Evolutionary conservation across 306 rosid species (phyloP).

Genomic region (Casuarina glauca): DNA sequence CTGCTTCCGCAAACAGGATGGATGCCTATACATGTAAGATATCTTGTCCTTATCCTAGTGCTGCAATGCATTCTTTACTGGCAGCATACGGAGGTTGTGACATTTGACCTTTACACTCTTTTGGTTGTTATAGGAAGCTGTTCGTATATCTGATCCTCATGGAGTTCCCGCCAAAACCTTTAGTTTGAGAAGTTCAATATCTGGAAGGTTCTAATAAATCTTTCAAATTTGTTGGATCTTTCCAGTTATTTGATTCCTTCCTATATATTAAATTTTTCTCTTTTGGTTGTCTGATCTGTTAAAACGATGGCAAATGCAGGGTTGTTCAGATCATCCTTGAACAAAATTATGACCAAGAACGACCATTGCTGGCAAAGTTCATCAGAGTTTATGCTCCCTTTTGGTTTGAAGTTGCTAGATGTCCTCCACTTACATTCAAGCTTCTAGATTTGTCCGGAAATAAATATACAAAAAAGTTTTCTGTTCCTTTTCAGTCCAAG

Average conservation of each 20-base stretch:
- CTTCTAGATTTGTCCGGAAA: conserved; percentile 65
- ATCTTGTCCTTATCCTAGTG: conserved; percentile 9
- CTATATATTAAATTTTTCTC: conserved; percentile 6
- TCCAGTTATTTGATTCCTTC: conserved; percentile 13
- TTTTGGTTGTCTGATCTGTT: conserved; percentile 27
- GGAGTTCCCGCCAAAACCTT: conserved; percentile 70
- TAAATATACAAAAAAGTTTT: conserved; percentile 45
- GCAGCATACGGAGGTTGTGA: conserved; percentile 7
- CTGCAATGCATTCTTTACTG: background rate
- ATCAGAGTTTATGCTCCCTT: conserved; percentile 85
- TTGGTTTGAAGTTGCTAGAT: conserved; percentile 78
- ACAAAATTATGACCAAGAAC: conserved; percentile 62
- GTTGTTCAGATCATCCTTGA: conserved; percentile 85
- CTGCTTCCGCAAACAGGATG: conserved; percentile 94
- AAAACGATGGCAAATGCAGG: conserved; percentile 56
- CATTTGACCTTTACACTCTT: conserved; percentile 16
- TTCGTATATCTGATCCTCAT: conserved; percentile 78
- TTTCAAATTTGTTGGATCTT: conserved; percentile 15
- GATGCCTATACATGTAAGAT: conserved; percentile 79
- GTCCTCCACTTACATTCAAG: conserved; percentile 82
- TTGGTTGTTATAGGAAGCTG: conserved; percentile 71
- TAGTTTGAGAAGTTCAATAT: conserved; percentile 86
- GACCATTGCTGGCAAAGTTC: conserved; percentile 61
- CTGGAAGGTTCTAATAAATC: conserved; percentile 75
- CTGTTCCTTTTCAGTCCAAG: conserved; percentile 47